phyloP scores from a whole-genome alignment of 1,284 basidiomycete species.

The Trichosporon coremiiforme region DNA sequence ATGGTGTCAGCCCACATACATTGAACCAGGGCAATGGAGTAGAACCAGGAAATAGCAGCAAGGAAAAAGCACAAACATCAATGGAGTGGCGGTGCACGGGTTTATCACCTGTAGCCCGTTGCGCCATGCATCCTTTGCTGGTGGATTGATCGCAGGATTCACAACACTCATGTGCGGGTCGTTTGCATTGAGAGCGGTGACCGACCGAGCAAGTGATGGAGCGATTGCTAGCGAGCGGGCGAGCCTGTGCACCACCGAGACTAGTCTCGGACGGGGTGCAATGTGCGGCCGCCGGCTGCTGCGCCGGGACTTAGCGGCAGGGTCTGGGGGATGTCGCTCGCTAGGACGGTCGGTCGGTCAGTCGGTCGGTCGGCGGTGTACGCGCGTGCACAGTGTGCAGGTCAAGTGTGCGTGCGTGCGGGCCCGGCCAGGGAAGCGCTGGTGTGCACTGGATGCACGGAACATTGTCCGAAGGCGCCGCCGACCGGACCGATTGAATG shows the following conservation, averaged over 20 bases:
- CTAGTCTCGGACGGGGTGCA: background rate
- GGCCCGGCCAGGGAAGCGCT: background rate
- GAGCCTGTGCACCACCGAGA: slow-evolving; percentile 5
- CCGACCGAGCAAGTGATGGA: background rate
- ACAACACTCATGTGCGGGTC: background rate
- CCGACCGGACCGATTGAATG: slow-evolving; percentile 16
- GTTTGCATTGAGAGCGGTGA: background rate
- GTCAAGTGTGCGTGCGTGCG: no score
- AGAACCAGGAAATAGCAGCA: background rate
- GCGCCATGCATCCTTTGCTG: background rate
- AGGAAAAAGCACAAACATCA: slow-evolving; percentile 2
- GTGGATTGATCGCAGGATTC: background rate
- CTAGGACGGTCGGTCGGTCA: background rate
- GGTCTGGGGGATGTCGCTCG: no score
- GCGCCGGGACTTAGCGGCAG: slow-evolving; percentile 1
- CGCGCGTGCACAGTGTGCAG: background rate
- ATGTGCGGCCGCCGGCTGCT: background rate
- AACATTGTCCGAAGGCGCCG: slow-evolving; percentile 13
- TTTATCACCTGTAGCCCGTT: slow-evolving; percentile 3
- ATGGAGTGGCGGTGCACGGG: slow-evolving; percentile 4
- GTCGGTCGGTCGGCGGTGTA: background rate
- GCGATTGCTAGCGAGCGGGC: background rate
- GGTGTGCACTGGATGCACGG: slow-evolving; percentile 2
- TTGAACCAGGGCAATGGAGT: background rate
- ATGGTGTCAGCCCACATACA: background rate